Percentiles rank a stretch among this genome's conserved stretches.
Evolutionary conservation across 2,329 filamentous ascomycete species (phyloP).

Genomic region (Parastagonospora avenae): DNA sequence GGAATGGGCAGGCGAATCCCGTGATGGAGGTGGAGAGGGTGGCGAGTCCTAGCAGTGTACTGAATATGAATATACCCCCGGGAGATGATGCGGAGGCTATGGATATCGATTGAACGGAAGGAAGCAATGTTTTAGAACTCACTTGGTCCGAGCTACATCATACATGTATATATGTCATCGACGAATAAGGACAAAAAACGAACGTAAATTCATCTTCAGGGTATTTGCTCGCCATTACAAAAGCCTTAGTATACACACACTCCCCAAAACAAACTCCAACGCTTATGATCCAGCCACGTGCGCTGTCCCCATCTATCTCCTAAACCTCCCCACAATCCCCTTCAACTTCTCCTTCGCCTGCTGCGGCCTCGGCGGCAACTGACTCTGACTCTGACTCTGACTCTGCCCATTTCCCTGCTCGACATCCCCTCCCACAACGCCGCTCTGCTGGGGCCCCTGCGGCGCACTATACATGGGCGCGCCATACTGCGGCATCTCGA

Average conservation of each 20-base stretch:
- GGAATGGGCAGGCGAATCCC: constrained; percentile 61
- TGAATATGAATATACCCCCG: constrained; percentile 9
- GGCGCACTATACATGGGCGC: constrained; percentile 1
- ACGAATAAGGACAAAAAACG: neutral
- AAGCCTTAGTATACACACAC: neutral
- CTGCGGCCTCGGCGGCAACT: constrained; percentile 34
- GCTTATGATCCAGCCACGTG: constrained; percentile 38
- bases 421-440: constrained; percentile 30
- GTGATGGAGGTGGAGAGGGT: constrained; percentile 39
- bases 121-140: neutral
- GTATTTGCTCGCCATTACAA: neutral
- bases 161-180: neutral
- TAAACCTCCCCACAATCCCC: constrained; percentile 35
- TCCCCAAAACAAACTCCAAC: neutral
- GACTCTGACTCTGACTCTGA: constrained; percentile 8
- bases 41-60: neutral
- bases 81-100: constrained; percentile 65
- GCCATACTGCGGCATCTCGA: constrained; percentile 38
- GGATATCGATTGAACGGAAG: constrained; percentile 62
- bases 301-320: constrained; percentile 20
- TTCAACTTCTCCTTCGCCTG: constrained; percentile 38
- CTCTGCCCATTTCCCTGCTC: constrained; percentile 19
- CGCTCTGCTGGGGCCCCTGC: constrained; percentile 35
- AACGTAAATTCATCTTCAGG: neutral
- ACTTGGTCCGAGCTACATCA: neutral